phyloP scores from a whole-genome alignment of 306 rosid genomes.

The Begonia loranthoides region DNA sequence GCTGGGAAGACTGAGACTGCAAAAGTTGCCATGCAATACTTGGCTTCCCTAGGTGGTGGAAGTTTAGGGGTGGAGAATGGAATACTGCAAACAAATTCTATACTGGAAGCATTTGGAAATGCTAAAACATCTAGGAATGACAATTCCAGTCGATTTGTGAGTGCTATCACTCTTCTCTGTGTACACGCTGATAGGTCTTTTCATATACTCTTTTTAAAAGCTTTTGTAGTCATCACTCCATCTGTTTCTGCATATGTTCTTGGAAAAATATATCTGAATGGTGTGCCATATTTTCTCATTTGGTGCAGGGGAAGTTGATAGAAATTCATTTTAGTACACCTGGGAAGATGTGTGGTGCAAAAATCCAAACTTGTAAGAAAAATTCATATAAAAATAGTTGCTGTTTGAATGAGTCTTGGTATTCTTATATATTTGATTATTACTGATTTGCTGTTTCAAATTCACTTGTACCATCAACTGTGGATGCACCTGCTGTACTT shows the following conservation, averaged over 20 bases:
- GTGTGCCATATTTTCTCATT: slow-evolving; percentile 15
- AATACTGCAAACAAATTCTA: slow-evolving; percentile 53
- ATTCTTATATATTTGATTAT: slow-evolving; percentile 7
- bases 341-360: slow-evolving; percentile 75
- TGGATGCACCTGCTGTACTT: slow-evolving; percentile 12
- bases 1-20: slow-evolving; percentile 94
- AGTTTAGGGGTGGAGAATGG: slow-evolving; percentile 48
- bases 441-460: slow-evolving; percentile 30
- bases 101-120: slow-evolving; percentile 91
- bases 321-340: slow-evolving; percentile 62
- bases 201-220: slow-evolving; percentile 10
- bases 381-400: slow-evolving; percentile 11
- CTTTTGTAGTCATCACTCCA: neutral
- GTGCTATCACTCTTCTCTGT: slow-evolving; percentile 13
- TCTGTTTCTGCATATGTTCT: slow-evolving; percentile 5
- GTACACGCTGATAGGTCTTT: slow-evolving; percentile 3
- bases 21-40: slow-evolving; percentile 76
- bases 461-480: slow-evolving; percentile 24
- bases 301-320: slow-evolving; percentile 77
- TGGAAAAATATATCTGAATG: slow-evolving; percentile 6
- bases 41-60: slow-evolving; percentile 68
- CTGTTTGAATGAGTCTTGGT: slow-evolving; percentile 11
- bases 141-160: slow-evolving; percentile 93
- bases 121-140: slow-evolving; percentile 78
- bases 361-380: slow-evolving; percentile 78